Conservation (phyloP, 2,329 filamentous ascomycete genomes). For the Sclerotinia glacialis region DNA sequence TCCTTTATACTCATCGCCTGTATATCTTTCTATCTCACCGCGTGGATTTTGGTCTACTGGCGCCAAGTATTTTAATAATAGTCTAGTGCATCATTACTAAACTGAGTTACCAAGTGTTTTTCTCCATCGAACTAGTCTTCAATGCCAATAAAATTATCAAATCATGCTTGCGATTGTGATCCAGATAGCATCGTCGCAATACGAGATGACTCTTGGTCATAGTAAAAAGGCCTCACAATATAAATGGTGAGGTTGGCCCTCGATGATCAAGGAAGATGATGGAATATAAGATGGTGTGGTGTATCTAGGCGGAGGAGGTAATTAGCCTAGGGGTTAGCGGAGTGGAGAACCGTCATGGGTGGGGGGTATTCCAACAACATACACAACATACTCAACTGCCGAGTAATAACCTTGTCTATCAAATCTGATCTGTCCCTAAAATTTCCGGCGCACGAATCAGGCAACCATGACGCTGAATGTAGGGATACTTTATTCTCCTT, state of each 20-base stretch:
- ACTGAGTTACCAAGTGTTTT: conserved; percentile 3
- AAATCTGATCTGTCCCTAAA: background rate
- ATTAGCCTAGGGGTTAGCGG: background rate
- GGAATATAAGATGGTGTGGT: too few relatives aligned
- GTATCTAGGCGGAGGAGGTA: background rate
- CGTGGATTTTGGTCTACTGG: background rate
- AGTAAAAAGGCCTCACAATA: background rate
- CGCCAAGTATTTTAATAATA: conserved; percentile 8
- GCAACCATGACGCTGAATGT: background rate
- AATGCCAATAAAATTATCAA: conserved; percentile 11
- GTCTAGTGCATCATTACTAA: conserved; percentile 3
- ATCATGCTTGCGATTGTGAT: background rate
- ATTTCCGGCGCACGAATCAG: background rate
- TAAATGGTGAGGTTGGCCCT: background rate
- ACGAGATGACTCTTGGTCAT: background rate
- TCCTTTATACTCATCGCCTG: conserved; percentile 10
- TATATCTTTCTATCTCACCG: background rate
- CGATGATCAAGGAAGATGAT: background rate
- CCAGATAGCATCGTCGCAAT: background rate
- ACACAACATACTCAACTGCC: background rate
- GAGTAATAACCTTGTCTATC: conserved; percentile 2
- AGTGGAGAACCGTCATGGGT: background rate
- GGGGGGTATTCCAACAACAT: background rate
- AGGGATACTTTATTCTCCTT: background rate
- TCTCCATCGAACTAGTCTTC: background rate